Evolutionary conservation across 164 flowering plant species (phyloP).

Genomic region (Annona squamosa): DNA sequence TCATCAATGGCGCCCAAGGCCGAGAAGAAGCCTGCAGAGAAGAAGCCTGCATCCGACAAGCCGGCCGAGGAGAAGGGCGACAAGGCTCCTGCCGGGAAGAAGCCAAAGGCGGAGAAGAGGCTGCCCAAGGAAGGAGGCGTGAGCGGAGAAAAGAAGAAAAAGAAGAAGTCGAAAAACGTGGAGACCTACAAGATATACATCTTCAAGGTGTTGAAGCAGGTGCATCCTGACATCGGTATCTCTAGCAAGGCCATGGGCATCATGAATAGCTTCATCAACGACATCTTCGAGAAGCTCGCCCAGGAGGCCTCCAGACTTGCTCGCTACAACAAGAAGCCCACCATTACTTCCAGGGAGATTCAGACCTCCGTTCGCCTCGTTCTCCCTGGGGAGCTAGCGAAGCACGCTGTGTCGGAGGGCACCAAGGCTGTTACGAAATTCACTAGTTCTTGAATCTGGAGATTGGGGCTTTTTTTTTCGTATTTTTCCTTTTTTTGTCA

Average conservation of each 20-base stretch:
- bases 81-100: constrained; percentile 10
- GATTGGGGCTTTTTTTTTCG: background rate
- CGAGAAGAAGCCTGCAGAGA: constrained; percentile 22
- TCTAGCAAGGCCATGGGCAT: constrained; percentile 24
- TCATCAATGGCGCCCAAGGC: constrained; percentile 17
- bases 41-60: constrained; percentile 21
- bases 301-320: constrained; percentile 18
- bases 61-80: constrained; percentile 16
- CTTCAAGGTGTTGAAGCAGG: constrained; percentile 22
- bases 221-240: constrained; percentile 19
- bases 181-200: constrained; percentile 24
- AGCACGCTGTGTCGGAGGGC: constrained; percentile 19
- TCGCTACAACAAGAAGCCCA: constrained; percentile 20
- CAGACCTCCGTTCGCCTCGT: constrained; percentile 17
- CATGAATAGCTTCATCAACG: constrained; percentile 21
- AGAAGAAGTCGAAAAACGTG: constrained; percentile 7
- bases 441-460: constrained; percentile 13
- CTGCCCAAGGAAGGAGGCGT: constrained; percentile 7
- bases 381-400: constrained; percentile 16
- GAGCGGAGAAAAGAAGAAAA: constrained; percentile 13
- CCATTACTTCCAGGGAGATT: constrained; percentile 20
- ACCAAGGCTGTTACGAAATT: constrained; percentile 20
- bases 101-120: constrained; percentile 12
- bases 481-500: background rate
- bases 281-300: constrained; percentile 21